A percentile compares a stretch with the other conserved stretches of the same genome.
phyloP scores from a whole-genome alignment of 257 asterid genomes.

The Solanum pinnatisectum region DNA sequence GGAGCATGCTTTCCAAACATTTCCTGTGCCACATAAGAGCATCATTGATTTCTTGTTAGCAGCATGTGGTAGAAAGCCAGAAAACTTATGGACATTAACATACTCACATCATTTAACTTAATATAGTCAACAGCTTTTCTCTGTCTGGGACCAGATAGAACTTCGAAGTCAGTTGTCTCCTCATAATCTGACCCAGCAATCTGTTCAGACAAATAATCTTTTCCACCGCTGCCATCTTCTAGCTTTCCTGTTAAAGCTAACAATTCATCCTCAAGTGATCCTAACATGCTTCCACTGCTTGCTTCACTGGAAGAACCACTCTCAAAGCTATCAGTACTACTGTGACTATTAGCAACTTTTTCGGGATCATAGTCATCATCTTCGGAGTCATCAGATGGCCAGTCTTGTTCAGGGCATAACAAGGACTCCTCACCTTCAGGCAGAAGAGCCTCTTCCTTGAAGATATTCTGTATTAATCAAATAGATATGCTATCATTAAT shows the following conservation, averaged over 20 bases:
- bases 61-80: neutral
- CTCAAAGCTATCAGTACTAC: conserved; percentile 27
- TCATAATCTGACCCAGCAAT: conserved; percentile 43
- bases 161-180: conserved; percentile 44
- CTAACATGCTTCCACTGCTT: conserved; percentile 52
- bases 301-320: conserved; percentile 39
- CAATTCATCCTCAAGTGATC: conserved; percentile 69
- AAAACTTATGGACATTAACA: neutral
- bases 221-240: conserved; percentile 21
- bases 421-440: conserved; percentile 54
- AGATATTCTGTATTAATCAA: conserved; percentile 53
- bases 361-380: conserved; percentile 91
- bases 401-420: conserved; percentile 53
- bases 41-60: neutral
- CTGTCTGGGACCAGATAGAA: conserved; percentile 53
- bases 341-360: conserved; percentile 38
- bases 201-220: conserved; percentile 24
- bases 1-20: conserved; percentile 74
- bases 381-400: conserved; percentile 98
- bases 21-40: conserved; percentile 36
- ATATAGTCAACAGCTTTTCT: conserved; percentile 79
- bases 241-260: conserved; percentile 22
- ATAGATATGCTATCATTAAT: conserved; percentile 6
- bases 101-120: conserved; percentile 74
- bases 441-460: conserved; percentile 83